Conservation (phyloP, 2,329 filamentous ascomycete species). For the Sclerotinia borealis region DNA sequence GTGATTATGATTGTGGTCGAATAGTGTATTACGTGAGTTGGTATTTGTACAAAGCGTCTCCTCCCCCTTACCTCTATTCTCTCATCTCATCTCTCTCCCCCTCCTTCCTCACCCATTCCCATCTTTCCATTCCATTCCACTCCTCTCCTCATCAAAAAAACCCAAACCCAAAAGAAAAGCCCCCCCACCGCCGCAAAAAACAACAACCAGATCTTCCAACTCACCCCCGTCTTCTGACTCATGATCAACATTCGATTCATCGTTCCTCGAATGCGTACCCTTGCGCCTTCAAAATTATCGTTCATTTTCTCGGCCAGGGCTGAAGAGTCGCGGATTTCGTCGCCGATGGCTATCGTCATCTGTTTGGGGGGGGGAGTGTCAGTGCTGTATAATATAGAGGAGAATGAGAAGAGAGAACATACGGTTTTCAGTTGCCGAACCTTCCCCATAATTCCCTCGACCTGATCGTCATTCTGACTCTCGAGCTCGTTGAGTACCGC, state of each 20-base stretch:
- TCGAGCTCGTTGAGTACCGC: conserved; percentile 89
- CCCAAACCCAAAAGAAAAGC: conserved; percentile 88
- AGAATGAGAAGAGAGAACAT: conserved; percentile 34
- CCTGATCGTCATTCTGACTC: conserved; percentile 87
- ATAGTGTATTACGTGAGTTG: neutral
- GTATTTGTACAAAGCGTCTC: neutral
- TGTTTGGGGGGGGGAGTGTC: conserved; percentile 37
- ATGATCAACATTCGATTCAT: conserved; percentile 97
- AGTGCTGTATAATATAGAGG: neutral
- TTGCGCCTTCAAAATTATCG: conserved; percentile 81
- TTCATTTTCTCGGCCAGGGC: conserved; percentile 93
- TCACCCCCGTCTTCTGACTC: conserved; percentile 89
- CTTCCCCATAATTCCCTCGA: conserved; percentile 86
- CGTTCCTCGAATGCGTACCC: conserved; percentile 74
- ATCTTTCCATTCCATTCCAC: neutral
- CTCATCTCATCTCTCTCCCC: neutral
- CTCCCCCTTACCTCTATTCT: neutral
- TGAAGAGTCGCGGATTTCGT: conserved; percentile 88
- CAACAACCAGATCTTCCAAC: conserved; percentile 87
- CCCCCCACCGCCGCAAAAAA: conserved; percentile 82
- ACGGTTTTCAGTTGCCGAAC: conserved; percentile 87
- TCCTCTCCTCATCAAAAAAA: conserved; percentile 51
- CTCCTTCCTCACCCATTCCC: too few species aligned
- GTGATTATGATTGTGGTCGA: neutral
- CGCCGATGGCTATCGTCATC: conserved; percentile 89